Evolutionary conservation across 2,329 filamentous ascomycete species (phyloP).

Genomic region (Pseudocercospora eumusae): DNA sequence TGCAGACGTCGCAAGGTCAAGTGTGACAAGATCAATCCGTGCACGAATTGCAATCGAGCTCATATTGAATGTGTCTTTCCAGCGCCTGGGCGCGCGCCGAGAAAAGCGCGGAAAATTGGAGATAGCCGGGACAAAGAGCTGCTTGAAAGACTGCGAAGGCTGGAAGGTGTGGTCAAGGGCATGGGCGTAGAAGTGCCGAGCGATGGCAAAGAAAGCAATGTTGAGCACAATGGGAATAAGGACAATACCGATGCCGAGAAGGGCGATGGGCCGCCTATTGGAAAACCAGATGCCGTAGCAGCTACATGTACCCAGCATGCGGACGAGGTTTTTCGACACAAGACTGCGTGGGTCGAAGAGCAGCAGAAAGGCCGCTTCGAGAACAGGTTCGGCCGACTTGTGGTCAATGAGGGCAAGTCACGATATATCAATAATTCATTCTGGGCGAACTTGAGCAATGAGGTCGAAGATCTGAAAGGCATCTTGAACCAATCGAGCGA

Average conservation of each 20-base stretch:
- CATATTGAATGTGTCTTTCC: conserved; percentile 73
- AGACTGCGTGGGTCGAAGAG: conserved; percentile 34
- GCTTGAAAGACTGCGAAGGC: conserved; percentile 68
- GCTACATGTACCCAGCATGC: conserved; percentile 8
- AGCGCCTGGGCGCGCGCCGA: conserved; percentile 69
- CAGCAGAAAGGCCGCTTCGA: conserved; percentile 36
- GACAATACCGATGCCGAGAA: neutral
- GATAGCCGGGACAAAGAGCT: conserved; percentile 63
- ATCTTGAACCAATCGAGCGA: conserved; percentile 63
- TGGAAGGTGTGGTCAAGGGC: conserved; percentile 72
- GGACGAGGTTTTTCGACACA: conserved; percentile 27
- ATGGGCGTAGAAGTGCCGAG: conserved; percentile 51
- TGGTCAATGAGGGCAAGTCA: conserved; percentile 69
- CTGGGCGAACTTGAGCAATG: conserved; percentile 67
- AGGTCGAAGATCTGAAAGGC: conserved; percentile 65
- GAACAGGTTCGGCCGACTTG: conserved; percentile 64
- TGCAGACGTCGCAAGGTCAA: conserved; percentile 66
- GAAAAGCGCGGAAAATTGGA: conserved; percentile 66
- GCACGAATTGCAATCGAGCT: conserved; percentile 71
- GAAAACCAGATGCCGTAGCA: neutral
- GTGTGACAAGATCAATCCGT: conserved; percentile 76
- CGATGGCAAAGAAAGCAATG: conserved; percentile 14
- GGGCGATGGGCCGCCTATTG: neutral
- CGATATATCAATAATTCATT: conserved; percentile 76
- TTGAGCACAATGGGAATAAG: conserved; percentile 6